A percentile compares a stretch with the other conserved stretches of the same genome.
phyloP scores from a whole-genome alignment of 2,329 filamentous ascomycete genomes.

The Diaporthe vaccinii region DNA sequence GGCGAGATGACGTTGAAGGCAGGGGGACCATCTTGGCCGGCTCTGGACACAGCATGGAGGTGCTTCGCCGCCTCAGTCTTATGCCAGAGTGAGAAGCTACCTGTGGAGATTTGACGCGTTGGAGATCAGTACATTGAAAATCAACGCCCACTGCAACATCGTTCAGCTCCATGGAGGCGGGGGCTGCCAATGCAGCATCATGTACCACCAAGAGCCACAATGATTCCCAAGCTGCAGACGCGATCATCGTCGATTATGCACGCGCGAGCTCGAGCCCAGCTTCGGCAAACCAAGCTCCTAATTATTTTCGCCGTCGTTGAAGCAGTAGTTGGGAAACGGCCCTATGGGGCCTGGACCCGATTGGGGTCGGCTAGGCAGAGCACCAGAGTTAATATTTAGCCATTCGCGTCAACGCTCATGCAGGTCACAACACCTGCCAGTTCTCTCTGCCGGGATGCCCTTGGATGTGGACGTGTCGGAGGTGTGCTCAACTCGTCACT shows the following conservation, averaged over 20 bases:
- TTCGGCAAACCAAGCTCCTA: neutral
- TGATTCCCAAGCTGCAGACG: neutral
- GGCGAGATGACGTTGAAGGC: neutral
- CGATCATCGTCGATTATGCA: neutral
- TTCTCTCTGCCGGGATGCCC: neutral
- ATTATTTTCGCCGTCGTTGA: conserved; percentile 21
- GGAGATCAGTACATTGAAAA: neutral
- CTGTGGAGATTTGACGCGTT: neutral
- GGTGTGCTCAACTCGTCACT: neutral
- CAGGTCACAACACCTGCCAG: conserved; percentile 3
- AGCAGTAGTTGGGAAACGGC: neutral
- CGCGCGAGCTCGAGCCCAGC: neutral
- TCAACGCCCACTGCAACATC: neutral
- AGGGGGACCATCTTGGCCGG: neutral
- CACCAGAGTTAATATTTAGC: neutral
- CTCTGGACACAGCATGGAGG: neutral
- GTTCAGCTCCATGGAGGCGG: neutral
- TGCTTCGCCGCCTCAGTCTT: neutral
- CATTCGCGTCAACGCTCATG: conserved; percentile 16
- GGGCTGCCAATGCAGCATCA: neutral
- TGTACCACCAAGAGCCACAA: conserved; percentile 3
- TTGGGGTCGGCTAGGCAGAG: neutral
- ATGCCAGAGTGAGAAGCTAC: neutral
- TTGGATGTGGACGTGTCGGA: neutral
- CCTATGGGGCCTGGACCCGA: neutral